phyloP scores from a whole-genome alignment of 2,329 filamentous ascomycete genomes.

The Stachybotrys chlorohalonatus region DNA sequence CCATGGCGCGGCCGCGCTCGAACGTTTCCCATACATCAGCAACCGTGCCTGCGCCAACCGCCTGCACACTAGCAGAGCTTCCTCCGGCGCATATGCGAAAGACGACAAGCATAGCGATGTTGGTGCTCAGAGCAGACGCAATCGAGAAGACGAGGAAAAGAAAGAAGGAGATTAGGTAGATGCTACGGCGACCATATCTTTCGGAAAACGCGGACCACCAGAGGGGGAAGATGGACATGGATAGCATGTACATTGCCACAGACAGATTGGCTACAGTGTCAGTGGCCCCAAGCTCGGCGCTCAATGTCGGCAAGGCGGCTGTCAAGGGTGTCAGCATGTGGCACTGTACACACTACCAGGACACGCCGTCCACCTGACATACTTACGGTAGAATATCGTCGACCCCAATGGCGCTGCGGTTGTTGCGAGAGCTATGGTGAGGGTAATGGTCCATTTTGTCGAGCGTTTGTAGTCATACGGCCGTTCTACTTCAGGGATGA shows the following conservation, averaged over 20 bases:
- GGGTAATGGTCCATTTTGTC: conserved; percentile 80
- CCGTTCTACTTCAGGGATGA: conserved; percentile 71
- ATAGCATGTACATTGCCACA: conserved; percentile 72
- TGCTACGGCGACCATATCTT: conserved; percentile 60
- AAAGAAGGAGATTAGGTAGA: conserved; percentile 67
- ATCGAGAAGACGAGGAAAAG: conserved; percentile 65
- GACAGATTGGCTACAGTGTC: conserved; percentile 64
- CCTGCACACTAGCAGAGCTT: conserved; percentile 70
- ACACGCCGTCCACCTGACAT: background rate
- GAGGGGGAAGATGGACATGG: conserved; percentile 75
- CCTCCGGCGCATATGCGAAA: conserved; percentile 69
- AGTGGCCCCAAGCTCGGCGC: conserved; percentile 50
- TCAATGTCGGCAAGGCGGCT: conserved; percentile 62
- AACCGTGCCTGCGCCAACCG: conserved; percentile 75
- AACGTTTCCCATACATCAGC: conserved; percentile 69
- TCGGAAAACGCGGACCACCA: conserved; percentile 86
- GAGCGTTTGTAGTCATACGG: conserved; percentile 63
- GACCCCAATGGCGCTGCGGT: conserved; percentile 76
- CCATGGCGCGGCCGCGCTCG: conserved; percentile 72
- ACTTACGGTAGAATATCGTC: conserved; percentile 71
- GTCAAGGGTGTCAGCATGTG: conserved; percentile 3
- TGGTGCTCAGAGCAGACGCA: conserved; percentile 57
- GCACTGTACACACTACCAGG: background rate
- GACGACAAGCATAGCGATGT: conserved; percentile 67
- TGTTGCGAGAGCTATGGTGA: conserved; percentile 67